phyloP scores from a whole-genome alignment of 192 early-diverging fungal species.

The Coemansia sp. region DNA sequence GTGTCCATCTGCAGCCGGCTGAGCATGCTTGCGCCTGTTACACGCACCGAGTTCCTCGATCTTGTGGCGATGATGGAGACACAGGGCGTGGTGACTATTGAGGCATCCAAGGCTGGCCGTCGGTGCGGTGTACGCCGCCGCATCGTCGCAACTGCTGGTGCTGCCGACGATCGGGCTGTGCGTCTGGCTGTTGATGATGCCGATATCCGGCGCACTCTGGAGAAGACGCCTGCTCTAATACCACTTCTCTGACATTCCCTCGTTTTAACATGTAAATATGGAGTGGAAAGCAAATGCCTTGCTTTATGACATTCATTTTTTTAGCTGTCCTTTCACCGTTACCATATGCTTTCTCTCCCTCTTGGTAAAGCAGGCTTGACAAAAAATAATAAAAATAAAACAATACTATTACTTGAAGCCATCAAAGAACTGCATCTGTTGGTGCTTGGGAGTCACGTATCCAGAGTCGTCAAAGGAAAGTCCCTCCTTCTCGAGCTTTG shows the following conservation, averaged over 20 bases:
- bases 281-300: too few relatives aligned
- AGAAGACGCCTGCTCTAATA: constrained; percentile 28
- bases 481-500: constrained; percentile 67
- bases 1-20: constrained; percentile 53
- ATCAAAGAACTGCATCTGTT: constrained; percentile 55
- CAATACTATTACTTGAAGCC: constrained; percentile 44
- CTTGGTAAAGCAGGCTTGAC: too few relatives aligned
- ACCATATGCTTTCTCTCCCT: not conserved
- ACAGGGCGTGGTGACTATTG: constrained; percentile 59
- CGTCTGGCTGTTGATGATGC: constrained; percentile 46
- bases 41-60: constrained; percentile 72
- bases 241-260: constrained; percentile 22
- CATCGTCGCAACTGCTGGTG: constrained; percentile 27
- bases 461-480: constrained; percentile 61
- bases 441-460: constrained; percentile 37
- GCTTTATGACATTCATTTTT: too few relatives aligned
- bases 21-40: constrained; percentile 64
- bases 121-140: constrained; percentile 31
- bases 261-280: too few relatives aligned
- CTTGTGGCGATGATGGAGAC: constrained; percentile 73
- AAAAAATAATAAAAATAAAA: not conserved
- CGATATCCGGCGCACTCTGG: constrained; percentile 39
- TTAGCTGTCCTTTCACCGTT: not conserved
- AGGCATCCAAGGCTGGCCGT: constrained; percentile 29
- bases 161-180: constrained; percentile 46